These are phyloP conservation scores for Cyclostephanos tholiformis DNA, from an alignment of 108 stramenopile species.

Conservation along the genomic window DNA sequence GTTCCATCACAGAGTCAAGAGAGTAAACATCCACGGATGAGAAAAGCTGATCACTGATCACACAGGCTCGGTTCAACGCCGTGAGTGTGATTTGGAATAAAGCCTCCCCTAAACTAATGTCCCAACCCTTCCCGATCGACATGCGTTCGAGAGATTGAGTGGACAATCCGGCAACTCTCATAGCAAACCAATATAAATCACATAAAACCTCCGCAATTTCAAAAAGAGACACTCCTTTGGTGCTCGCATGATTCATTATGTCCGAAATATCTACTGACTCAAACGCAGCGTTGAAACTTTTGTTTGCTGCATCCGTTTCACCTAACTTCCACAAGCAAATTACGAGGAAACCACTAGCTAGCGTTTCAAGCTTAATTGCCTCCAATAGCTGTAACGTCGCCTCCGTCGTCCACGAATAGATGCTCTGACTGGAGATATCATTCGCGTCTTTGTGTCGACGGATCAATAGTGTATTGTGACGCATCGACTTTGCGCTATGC, in stretches of 20 bases:
- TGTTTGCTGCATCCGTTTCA: slow-evolving; percentile 23
- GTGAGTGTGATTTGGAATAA: slow-evolving; percentile 18
- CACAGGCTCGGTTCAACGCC: slow-evolving; percentile 20
- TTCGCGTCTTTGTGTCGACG: slow-evolving; percentile 15
- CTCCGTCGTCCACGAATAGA: slow-evolving; percentile 23
- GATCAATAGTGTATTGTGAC: slow-evolving; percentile 21
- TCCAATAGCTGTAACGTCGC: slow-evolving; percentile 33
- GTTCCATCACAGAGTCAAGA: slow-evolving; percentile 7
- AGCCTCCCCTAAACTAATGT: slow-evolving; percentile 24
- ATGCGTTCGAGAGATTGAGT: slow-evolving; percentile 26
- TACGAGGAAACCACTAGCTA: slow-evolving; percentile 14
- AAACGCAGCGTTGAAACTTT: slow-evolving; percentile 4
- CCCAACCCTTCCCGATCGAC: neutral
- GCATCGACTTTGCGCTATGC: slow-evolving; percentile 14
- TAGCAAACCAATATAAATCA: slow-evolving; percentile 24
- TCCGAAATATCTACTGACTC: slow-evolving; percentile 30
- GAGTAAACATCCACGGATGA: slow-evolving; percentile 21
- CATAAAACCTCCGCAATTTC: slow-evolving; percentile 21
- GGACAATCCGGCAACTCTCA: slow-evolving; percentile 26
- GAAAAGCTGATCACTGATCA: slow-evolving; percentile 25
- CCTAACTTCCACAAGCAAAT: slow-evolving; percentile 31
- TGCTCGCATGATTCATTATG: slow-evolving; percentile 8
- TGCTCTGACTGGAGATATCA: slow-evolving; percentile 7
- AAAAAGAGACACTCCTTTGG: slow-evolving; percentile 3
- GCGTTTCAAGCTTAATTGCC: slow-evolving; percentile 24